A percentile compares a stretch with the other conserved stretches of the same genome.
These are phyloP conservation scores for Aspergillus neotritici DNA, from an alignment of 2,329 filamentous ascomycete species.

Conservation along the genomic window DNA sequence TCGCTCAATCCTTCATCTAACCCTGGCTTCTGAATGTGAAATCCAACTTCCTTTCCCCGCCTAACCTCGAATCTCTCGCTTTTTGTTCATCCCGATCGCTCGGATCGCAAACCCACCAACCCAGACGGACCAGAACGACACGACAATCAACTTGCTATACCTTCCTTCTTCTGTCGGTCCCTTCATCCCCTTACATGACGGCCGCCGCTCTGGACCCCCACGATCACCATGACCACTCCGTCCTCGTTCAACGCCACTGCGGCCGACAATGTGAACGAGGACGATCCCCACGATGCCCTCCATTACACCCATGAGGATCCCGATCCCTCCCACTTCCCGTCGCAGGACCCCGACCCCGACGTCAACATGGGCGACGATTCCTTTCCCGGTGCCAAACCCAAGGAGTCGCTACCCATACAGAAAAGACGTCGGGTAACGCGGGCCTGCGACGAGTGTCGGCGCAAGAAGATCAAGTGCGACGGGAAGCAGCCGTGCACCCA, in stretches of 20 bases:
- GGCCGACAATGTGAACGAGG: slow-evolving; percentile 24
- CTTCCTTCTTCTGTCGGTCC: slow-evolving; percentile 1
- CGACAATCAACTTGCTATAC: slow-evolving; percentile 4
- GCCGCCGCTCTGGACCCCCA: background rate
- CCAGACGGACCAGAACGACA: no score
- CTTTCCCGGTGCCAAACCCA: slow-evolving; percentile 23
- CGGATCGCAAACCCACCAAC: no score
- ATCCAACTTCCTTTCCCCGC: no score
- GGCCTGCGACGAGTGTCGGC: slow-evolving; percentile 74
- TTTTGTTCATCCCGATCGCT: no score
- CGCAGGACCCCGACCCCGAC: slow-evolving; percentile 13
- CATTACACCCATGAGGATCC: slow-evolving; percentile 18
- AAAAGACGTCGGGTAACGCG: slow-evolving; percentile 73
- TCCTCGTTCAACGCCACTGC: slow-evolving; percentile 16
- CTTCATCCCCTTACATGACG: slow-evolving; percentile 10
- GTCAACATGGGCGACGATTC: slow-evolving; percentile 15
- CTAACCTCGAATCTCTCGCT: no score
- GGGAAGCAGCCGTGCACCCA: slow-evolving; percentile 87
- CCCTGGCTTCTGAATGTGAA: no score
- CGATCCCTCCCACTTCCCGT: slow-evolving; percentile 10
- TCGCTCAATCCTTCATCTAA: no score
- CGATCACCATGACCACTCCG: slow-evolving; percentile 20
- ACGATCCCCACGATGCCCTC: slow-evolving; percentile 21
- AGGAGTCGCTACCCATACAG: slow-evolving; percentile 54
- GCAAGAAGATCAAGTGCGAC: slow-evolving; percentile 85